Base-by-base conservation (phyloP, 1,139 yeast genomes). In the Yamadazyma membranifaciens region DNA sequence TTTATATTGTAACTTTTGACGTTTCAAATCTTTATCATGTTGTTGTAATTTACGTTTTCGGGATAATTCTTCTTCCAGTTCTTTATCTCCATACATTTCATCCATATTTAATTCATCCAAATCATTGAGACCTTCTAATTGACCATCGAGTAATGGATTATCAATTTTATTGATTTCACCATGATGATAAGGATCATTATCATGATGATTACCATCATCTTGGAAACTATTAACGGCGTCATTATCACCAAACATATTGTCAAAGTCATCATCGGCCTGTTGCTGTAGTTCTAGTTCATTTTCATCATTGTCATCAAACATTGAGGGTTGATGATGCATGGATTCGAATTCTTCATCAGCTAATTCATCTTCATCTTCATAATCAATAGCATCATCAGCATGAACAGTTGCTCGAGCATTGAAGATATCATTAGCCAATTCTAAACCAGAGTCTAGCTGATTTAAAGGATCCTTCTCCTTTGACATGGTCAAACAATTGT, bases 371-470 rank as follows among this genome's bases (percentile, higher is more conserved):
- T 87, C 95, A 57, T 88, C 96, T 55, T 88, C 97, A 58, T 87
- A 92, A 62, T 92, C 98, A 34, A 89, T 69, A n/a, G 98, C 98
- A 59, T 91, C 92, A 4, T 81, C 96, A 1, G 94, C 92, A 60
- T 91, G 98, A 43, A 75, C 59, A 0, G 83, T 78, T 32, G 55
- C 56, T 22, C 60, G 55, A 33, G 67, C 71, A 44, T 49, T 55
- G 49, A 69, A 71, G 42, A 72, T 71, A 29, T 69, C 65, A 36
- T 68, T 70, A 12, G 71, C 67, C 32, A 66, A 52, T 39, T 57
- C 57, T 33, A 20, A 20, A 20, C 24, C 24, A 20, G 24, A 20
- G 7, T 20, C 24, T 20, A 20, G 24, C 24, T 20, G 24, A 20
- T 20, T 20, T 20, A 20, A 20, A 20, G 24, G 24, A n/a, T 36